Percentiles rank a stretch among this genome's conserved stretches.
These are phyloP conservation scores for Aspergillus novoparasiticus DNA, from an alignment of 2,329 filamentous ascomycete species.

Conservation along the genomic window DNA sequence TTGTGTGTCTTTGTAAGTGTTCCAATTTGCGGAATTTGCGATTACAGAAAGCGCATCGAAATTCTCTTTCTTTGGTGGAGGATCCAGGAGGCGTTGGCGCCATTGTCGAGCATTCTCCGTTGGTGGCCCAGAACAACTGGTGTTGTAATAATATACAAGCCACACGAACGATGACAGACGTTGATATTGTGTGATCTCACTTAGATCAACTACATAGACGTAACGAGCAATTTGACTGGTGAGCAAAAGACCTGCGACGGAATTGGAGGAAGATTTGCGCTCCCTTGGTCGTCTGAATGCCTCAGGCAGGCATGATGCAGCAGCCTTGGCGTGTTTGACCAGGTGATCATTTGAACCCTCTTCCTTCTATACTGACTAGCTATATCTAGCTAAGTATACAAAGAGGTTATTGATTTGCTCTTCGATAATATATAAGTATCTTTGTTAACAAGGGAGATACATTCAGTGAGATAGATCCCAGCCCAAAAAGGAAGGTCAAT, in stretches of 20 bases:
- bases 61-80: not conserved
- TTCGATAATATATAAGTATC: too few relatives aligned
- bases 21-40: not conserved
- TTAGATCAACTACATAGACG: not conserved
- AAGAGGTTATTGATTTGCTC: not conserved
- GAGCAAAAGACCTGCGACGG: too few relatives aligned
- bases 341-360: too few relatives aligned
- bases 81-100: not conserved
- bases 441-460: too few relatives aligned
- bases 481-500: too few relatives aligned
- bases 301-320: not conserved
- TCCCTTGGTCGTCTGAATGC: not conserved
- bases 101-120: not conserved
- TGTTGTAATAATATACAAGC: not conserved
- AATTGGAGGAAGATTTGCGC: not conserved
- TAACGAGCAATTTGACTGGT: not conserved
- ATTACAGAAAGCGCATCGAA: not conserved
- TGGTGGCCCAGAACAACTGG: not conserved
- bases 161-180: fast-evolving
- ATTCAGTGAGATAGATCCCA: too few relatives aligned
- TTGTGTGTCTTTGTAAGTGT: not conserved
- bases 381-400: too few relatives aligned
- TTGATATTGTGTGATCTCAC: not conserved
- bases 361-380: too few relatives aligned
- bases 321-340: not conserved